phyloP scores from a whole-genome alignment of 371 early-diverging fungal species.

The Mortierella sp. region DNA sequence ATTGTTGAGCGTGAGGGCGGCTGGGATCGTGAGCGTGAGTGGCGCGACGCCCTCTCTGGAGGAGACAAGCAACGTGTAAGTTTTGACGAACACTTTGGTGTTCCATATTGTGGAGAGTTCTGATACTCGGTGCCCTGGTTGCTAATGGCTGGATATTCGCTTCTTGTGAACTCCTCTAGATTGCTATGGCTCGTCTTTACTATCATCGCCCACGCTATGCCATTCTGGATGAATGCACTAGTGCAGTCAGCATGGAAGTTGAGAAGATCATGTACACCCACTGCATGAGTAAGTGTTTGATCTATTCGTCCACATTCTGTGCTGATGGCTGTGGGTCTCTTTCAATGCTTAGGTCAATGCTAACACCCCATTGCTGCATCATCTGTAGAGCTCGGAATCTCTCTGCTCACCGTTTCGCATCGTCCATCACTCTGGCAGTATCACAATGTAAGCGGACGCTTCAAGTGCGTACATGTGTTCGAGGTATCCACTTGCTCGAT shows the following conservation, averaged over 20 bases:
- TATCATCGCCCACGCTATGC: slow-evolving; percentile 93
- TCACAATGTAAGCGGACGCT: slow-evolving; percentile 78
- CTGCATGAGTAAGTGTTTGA: slow-evolving; percentile 74
- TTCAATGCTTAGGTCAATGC: too few species aligned
- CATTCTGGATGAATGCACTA: slow-evolving; percentile 92
- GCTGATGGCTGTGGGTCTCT: too few species aligned
- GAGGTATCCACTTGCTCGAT: too few species aligned
- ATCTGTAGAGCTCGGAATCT: slow-evolving; percentile 78
- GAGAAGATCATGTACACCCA: slow-evolving; percentile 92
- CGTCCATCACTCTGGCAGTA: slow-evolving; percentile 90
- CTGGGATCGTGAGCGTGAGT: slow-evolving; percentile 87
- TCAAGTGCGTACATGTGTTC: too few species aligned
- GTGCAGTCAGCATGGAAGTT: slow-evolving; percentile 91
- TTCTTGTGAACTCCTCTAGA: too few species aligned
- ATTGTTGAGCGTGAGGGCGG: slow-evolving; percentile 91
- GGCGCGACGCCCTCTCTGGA: slow-evolving; percentile 86
- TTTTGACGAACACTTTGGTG: slow-evolving; percentile 3
- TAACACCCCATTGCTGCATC: too few species aligned
- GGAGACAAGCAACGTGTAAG: slow-evolving; percentile 88
- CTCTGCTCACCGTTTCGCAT: slow-evolving; percentile 89
- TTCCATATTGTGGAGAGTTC: not conserved
- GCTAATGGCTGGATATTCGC: too few species aligned
- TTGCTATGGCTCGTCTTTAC: slow-evolving; percentile 91
- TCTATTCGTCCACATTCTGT: too few species aligned
- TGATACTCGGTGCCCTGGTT: too few species aligned